Percentiles rank a stretch among this genome's conserved stretches.
Evolutionary conservation across 805 yeast genomes (phyloP).

Genomic region (Ogataea allantospora): DNA sequence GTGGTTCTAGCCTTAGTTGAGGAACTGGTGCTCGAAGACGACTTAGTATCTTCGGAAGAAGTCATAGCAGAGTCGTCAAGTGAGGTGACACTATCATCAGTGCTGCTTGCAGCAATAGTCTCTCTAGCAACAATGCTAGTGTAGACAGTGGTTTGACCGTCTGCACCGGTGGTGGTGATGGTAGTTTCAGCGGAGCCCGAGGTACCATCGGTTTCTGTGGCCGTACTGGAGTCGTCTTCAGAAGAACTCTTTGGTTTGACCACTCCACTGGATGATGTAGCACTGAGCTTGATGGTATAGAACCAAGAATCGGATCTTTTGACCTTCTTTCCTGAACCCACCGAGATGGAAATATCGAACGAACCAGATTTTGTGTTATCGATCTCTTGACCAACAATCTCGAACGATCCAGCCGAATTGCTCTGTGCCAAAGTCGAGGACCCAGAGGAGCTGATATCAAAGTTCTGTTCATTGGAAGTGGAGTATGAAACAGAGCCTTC

Average conservation of each 20-base stretch:
- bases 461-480: slow-evolving; percentile 9
- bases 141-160: slow-evolving; percentile 1
- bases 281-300: slow-evolving; percentile 8
- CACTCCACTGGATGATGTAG: slow-evolving; percentile 10
- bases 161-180: slow-evolving; percentile 6
- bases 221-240: background rate
- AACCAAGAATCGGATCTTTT: slow-evolving; percentile 12
- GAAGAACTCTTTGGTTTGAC: slow-evolving; percentile 5
- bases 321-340: slow-evolving; percentile 5
- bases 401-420: slow-evolving; percentile 5
- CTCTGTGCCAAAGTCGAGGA: slow-evolving; percentile 3
- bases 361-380: slow-evolving; percentile 8
- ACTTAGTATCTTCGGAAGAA: too few relatives aligned
- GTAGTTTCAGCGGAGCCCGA: background rate
- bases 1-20: background rate
- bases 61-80: slow-evolving; percentile 7
- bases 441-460: slow-evolving; percentile 5
- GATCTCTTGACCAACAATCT: slow-evolving; percentile 10
- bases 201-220: slow-evolving; percentile 1
- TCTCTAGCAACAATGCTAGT: slow-evolving; percentile 1
- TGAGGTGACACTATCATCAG: slow-evolving; percentile 2
- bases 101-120: background rate
- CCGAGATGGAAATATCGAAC: slow-evolving; percentile 8
- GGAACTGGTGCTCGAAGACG: too few relatives aligned
- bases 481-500: slow-evolving; percentile 7